Conservation (phyloP, 2,329 filamentous ascomycete genomes). For the Ophiostoma montium region DNA sequence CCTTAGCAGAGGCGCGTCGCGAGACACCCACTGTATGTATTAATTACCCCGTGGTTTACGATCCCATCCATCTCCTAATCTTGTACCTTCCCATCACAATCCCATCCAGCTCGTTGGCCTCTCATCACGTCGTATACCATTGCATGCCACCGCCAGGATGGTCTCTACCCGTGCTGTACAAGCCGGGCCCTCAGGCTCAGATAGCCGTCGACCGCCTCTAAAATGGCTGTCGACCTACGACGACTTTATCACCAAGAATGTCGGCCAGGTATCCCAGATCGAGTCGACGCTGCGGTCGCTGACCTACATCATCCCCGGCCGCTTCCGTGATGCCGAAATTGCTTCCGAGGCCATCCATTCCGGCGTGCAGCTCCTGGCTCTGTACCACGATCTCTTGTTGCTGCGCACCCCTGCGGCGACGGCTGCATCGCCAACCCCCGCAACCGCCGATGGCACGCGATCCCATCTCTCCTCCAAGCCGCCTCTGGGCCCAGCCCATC, state of each 20-base stretch:
- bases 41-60: too few relatives aligned
- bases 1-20: neutral
- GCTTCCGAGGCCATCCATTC: slow-evolving; percentile 88
- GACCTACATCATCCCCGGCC: slow-evolving; percentile 90
- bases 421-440: neutral
- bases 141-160: neutral
- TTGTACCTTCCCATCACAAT: neutral
- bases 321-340: slow-evolving; percentile 84
- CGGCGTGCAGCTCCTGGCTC: slow-evolving; percentile 72
- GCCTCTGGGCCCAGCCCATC: slow-evolving; percentile 22
- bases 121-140: neutral
- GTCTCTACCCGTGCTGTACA: neutral
- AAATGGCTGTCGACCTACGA: slow-evolving; percentile 60
- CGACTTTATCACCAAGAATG: slow-evolving; percentile 90
- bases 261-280: slow-evolving; percentile 84
- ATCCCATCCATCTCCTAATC: too few relatives aligned
- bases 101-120: too few relatives aligned
- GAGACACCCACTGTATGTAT: too few relatives aligned
- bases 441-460: slow-evolving; percentile 17
- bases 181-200: neutral
- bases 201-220: slow-evolving; percentile 31
- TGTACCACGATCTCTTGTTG: slow-evolving; percentile 86
- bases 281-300: slow-evolving; percentile 84
- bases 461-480: slow-evolving; percentile 23
- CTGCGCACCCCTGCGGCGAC: slow-evolving; percentile 26